Evolutionary conservation across 1,139 yeast species (phyloP).

Genomic region (Scheffersomyces cryptocercus): DNA sequence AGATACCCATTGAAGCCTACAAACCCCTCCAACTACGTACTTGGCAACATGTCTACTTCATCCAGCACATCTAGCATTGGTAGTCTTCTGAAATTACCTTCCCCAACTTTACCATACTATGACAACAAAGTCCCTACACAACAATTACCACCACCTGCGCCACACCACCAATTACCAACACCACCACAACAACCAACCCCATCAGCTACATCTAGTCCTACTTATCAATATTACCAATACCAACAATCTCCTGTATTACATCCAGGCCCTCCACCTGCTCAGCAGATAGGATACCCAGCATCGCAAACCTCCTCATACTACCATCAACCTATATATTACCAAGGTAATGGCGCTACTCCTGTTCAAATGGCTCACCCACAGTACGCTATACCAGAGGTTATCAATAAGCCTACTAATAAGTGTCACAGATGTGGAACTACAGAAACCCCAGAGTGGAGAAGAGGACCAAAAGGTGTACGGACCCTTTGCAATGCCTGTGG

Average conservation of each 20-base stretch:
- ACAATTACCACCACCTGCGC: conserved; percentile 5
- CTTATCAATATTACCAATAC: conserved; percentile 14
- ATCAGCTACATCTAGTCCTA: conserved; percentile 8
- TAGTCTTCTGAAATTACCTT: conserved; percentile 13
- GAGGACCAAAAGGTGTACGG: conserved; percentile 84
- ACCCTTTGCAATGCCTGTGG: conserved; percentile 93
- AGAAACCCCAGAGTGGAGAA: conserved; percentile 90
- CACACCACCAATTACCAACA: conserved; percentile 9
- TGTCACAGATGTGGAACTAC: conserved; percentile 77
- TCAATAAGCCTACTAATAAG: conserved; percentile 38
- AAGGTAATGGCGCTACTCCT: conserved; percentile 6
- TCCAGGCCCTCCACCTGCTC: conserved; percentile 2
- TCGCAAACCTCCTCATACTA: conserved; percentile 10
- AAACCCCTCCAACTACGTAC: conserved; percentile 16
- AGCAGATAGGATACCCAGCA: conserved; percentile 5
- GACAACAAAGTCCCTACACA: conserved; percentile 4
- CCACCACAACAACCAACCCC: conserved; percentile 10
- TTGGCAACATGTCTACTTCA: conserved; percentile 3
- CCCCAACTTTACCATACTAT: conserved; percentile 12
- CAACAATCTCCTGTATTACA: conserved; percentile 7
- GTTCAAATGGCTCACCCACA: conserved; percentile 12
- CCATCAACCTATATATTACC: conserved; percentile 13
- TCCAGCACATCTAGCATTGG: not conserved
- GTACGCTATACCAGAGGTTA: conserved; percentile 34
- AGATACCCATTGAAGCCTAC: conserved; percentile 14